A percentile compares a stretch with the other conserved stretches of the same genome.
phyloP scores from a whole-genome alignment of 1,284 basidiomycete species.

The Boletus sp. region DNA sequence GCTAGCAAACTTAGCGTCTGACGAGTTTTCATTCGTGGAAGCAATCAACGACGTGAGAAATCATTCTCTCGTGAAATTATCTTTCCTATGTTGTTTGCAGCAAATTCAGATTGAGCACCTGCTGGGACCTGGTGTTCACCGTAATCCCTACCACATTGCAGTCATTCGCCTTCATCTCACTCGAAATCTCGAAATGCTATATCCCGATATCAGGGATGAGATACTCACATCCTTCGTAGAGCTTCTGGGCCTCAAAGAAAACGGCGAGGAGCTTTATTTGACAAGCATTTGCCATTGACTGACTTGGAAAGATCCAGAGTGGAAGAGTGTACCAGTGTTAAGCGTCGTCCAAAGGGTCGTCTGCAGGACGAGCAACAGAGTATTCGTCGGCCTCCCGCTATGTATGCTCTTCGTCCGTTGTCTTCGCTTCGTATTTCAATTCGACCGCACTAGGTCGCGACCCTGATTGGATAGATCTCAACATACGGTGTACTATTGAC shows the following conservation, averaged over 20 bases:
- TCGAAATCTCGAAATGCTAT: slow-evolving; percentile 27
- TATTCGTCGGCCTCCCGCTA: slow-evolving; percentile 40
- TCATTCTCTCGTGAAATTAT: neutral
- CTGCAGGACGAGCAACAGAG: too few relatives aligned
- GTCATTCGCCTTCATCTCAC: slow-evolving; percentile 30
- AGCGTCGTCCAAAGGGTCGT: slow-evolving; percentile 26
- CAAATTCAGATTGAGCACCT: slow-evolving; percentile 24
- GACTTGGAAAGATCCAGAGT: slow-evolving; percentile 23
- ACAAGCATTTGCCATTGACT: neutral
- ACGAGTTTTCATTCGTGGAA: slow-evolving; percentile 36
- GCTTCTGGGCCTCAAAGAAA: slow-evolving; percentile 11
- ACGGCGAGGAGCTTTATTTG: slow-evolving; percentile 10
- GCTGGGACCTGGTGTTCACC: slow-evolving; percentile 23
- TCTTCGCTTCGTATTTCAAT: neutral
- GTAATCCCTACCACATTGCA: slow-evolving; percentile 29
- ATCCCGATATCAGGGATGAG: slow-evolving; percentile 33
- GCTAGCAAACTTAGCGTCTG: slow-evolving; percentile 36
- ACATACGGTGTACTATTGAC: slow-evolving; percentile 32
- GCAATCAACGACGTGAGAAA: slow-evolving; percentile 34
- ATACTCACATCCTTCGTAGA: slow-evolving; percentile 30
- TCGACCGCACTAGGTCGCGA: slow-evolving; percentile 35
- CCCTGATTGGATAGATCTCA: slow-evolving; percentile 34
- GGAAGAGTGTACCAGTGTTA: slow-evolving; percentile 26
- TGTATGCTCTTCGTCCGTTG: slow-evolving; percentile 26
- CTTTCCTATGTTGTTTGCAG: slow-evolving; percentile 7